These are phyloP conservation scores for Oryza glaberrima DNA, from an alignment of 176 grass and related monocot species.

Conservation along the genomic window DNA sequence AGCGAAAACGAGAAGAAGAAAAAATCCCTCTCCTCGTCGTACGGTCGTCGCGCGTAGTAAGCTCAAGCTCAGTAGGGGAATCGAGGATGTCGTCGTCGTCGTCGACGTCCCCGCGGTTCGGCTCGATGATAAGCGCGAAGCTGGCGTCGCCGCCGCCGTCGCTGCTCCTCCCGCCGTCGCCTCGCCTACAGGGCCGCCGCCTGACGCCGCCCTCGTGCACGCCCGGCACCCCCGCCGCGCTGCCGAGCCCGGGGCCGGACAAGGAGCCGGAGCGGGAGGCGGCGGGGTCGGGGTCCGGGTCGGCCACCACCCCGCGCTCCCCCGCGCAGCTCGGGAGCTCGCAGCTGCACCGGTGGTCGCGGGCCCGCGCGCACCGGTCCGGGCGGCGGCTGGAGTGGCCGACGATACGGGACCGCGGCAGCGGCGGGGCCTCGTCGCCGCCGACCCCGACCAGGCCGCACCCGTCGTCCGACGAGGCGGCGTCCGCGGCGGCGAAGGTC, in stretches of 20 bases:
- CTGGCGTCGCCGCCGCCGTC: conserved; percentile 33
- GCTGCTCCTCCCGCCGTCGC: conserved; percentile 31
- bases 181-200: conserved; percentile 22
- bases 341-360: conserved; percentile 76
- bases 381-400: conserved; percentile 59
- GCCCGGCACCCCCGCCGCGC: conserved; percentile 15
- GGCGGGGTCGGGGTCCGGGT: not conserved
- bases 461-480: not conserved
- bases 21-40: not conserved
- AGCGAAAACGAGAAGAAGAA: not conserved
- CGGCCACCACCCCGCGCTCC: not conserved
- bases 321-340: conserved; percentile 27
- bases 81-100: not conserved
- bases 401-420: conserved; percentile 21
- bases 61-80: not conserved
- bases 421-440: not conserved
- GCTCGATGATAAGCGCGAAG: conserved; percentile 32
- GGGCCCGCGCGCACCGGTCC: conserved; percentile 65
- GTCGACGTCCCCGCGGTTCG: not conserved
- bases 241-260: not conserved
- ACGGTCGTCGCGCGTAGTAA: not conserved
- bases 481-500: not conserved
- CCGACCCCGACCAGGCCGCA: conserved; percentile 1
- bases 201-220: conserved; percentile 19
- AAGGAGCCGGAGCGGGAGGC: not conserved